Base-by-base conservation (phyloP, 2,329 filamentous ascomycete genomes). In the Diaporthe vexans region DNA sequence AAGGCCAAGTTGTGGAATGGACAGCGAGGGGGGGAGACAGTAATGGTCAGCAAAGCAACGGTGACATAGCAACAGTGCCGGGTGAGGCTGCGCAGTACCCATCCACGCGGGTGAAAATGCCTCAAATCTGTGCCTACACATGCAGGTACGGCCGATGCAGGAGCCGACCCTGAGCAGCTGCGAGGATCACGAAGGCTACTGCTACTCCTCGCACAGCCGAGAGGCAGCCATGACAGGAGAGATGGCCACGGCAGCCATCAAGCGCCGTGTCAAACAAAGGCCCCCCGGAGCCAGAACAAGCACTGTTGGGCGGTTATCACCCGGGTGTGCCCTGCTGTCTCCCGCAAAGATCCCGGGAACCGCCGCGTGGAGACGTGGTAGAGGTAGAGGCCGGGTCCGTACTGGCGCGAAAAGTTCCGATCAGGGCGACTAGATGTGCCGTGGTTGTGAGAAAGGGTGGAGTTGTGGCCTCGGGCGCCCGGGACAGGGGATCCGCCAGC, bases 361-460 rank as follows among this genome's bases (percentile, higher is more conserved):
- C 33, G 63, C 63, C 63, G 63, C n/a, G 33, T 11, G n/a, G 46
- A 33, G 29, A 35, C 11, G 15, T 52, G 48, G 48, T 8, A 40
- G 33, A 68, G 48, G 48, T 54, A 40, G 48, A 54, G 40, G 63
- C 63, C 63, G 63, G 48, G 63, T 68, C 63, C 33, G 63, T 54
- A 54, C n/a, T 68, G 63, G 33, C 63, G 48, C 63, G 63, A 68
- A 68, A 68, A 54, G 21, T 68, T 29, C 63, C 63, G 63, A 52
- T 29, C 26, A 52, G 46, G 9, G 63, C 46, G 29, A 67, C 13
- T 51, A 35, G 29, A 29, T 35, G 3, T 67, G 61, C 61, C 61
- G 29, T 37, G 61, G 37, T 67, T 46, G 29, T 52, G 35, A n/a
- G 29, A 48, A 37, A 4, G 46, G 61, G 61, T 67, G 61, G 61